Conservation (phyloP, 2,329 filamentous ascomycete genomes). For the Ceratocystis smalleyi region DNA sequence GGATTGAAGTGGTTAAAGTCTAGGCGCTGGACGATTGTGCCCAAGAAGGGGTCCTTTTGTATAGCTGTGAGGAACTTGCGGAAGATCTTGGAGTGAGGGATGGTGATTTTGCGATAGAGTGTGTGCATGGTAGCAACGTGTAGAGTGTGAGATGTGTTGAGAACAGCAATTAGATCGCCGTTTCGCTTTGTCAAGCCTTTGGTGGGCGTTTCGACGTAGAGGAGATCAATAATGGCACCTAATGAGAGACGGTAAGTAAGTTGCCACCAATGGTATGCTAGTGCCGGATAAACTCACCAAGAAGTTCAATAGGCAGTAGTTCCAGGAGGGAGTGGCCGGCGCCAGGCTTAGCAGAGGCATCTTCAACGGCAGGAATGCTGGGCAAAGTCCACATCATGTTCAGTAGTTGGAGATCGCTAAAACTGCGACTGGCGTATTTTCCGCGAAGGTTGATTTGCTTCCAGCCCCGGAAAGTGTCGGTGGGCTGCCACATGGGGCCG, state of each 20-base stretch:
- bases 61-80: constrained; percentile 64
- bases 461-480: constrained; percentile 45
- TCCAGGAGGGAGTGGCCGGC: constrained; percentile 46
- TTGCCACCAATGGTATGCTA: background rate
- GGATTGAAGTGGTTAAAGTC: constrained; percentile 82
- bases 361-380: constrained; percentile 14
- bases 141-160: constrained; percentile 59
- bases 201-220: constrained; percentile 55
- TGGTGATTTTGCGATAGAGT: constrained; percentile 64
- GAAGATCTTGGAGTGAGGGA: constrained; percentile 71
- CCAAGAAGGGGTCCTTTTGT: constrained; percentile 48
- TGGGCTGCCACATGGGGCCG: constrained; percentile 43
- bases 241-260: constrained; percentile 13
- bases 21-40: constrained; percentile 59
- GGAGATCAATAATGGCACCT: constrained; percentile 60
- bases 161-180: constrained; percentile 58
- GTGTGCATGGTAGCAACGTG: constrained; percentile 59
- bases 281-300: constrained; percentile 39
- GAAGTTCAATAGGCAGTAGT: constrained; percentile 52
- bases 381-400: constrained; percentile 38
- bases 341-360: constrained; percentile 15
- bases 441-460: constrained; percentile 45
- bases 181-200: constrained; percentile 64
- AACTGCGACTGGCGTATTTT: constrained; percentile 45
- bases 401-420: constrained; percentile 41